Evolutionary conservation across 2,329 filamentous ascomycete species (phyloP), one percentile per base, ranked within the genome.

Genomic region (Sclerotinia minor): DNA sequence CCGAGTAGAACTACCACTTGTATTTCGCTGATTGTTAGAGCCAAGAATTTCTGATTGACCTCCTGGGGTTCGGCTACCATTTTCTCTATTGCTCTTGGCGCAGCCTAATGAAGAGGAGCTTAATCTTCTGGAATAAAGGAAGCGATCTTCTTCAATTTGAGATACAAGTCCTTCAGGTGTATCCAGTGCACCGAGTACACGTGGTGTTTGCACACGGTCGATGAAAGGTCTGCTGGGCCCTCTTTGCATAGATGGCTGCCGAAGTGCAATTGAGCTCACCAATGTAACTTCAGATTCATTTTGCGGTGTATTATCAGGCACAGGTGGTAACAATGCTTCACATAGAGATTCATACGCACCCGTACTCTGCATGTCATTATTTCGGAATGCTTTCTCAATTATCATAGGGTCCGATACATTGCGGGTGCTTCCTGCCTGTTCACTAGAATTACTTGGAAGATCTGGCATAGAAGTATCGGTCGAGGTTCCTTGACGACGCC

Each of bases 391-490:
- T 32, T 69, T 71, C 41, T 72, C 71, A 19, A 69, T 65, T 21
- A 72, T 64, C 71, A 73, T 74, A 26, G 74, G 75, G 55, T 77
- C 75, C 15, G 74, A 75, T 44, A 76, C 67, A 38, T 75, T 71
- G 47, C 76, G 73, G 13, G 78, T 79, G 59, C 76, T 80, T 41
- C 78, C 80, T n/a, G 69, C 52, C 35, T 71, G 70, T 13, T 70
- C 74, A 26, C 69, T 70, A 21, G 73, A 69, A 32, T 71, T 75
- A 13, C 24, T 38, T 29, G 74, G 72, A 73, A 82, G 82, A 69
- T 83, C 82, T 6, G 80, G 79, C 82, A 84, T 84, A 35, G 81
- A 79, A 21, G 81, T 71, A 69, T 84, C 82, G 67, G 73, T 65
- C 29, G 73, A 82, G 38, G 69, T 80, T 73, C 58, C 76, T 78